Evolutionary conservation across 2,329 filamentous ascomycete species (phyloP).

Genomic region (Didymella exigua): DNA sequence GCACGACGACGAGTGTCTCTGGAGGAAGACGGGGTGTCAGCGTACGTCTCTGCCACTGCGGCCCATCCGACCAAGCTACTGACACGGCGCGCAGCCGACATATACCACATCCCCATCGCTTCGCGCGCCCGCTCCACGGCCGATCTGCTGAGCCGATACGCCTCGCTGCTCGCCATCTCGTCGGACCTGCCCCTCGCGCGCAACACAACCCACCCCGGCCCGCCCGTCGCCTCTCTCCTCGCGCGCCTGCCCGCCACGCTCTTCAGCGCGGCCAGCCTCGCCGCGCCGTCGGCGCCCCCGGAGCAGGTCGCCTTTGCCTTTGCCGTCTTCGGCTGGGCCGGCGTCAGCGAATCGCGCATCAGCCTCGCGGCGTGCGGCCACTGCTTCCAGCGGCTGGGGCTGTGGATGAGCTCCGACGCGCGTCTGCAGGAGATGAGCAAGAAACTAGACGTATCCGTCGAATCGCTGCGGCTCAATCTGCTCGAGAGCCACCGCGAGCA

Average conservation of each 20-base stretch:
- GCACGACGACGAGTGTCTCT: conserved; percentile 82
- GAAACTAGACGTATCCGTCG: conserved; percentile 39
- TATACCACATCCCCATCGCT: conserved; percentile 62
- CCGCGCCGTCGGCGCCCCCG: conserved; percentile 25
- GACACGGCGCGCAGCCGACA: conserved; percentile 59
- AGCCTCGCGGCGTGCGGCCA: conserved; percentile 81
- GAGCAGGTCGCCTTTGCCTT: conserved; percentile 40
- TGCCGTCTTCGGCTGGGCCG: conserved; percentile 57
- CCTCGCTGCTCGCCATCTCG: conserved; percentile 44
- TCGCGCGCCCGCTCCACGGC: conserved; percentile 45
- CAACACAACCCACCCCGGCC: conserved; percentile 43
- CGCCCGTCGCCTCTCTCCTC: conserved; percentile 33
- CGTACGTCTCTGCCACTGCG: conserved; percentile 63
- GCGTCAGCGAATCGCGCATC: conserved; percentile 64
- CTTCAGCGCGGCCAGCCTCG: conserved; percentile 24
- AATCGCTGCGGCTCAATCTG: conserved; percentile 43
- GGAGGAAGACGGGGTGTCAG: conserved; percentile 87
- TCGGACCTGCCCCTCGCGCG: conserved; percentile 41
- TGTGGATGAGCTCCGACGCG: conserved; percentile 78
- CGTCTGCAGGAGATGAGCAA: conserved; percentile 42
- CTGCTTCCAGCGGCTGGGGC: conserved; percentile 83
- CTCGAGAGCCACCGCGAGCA: conserved; percentile 49
- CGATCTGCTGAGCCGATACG: conserved; percentile 50
- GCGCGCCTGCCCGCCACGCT: conserved; percentile 29
- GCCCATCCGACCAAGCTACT: conserved; percentile 18